Evolutionary conservation across 1,284 basidiomycete species (phyloP).

Genomic region (Marasmius oreades): DNA sequence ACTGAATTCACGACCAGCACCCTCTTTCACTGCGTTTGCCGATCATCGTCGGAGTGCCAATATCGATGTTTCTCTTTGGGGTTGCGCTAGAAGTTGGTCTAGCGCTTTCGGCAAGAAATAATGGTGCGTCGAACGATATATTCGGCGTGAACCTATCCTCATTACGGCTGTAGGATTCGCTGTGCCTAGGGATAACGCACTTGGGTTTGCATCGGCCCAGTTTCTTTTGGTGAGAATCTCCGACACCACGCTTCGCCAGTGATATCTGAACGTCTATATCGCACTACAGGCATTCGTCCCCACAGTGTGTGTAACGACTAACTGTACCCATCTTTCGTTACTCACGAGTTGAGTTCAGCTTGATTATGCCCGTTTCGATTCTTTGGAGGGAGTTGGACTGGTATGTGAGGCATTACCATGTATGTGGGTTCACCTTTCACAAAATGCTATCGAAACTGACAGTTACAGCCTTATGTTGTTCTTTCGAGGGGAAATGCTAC

Average conservation of each 20-base stretch:
- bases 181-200: conserved; percentile 46
- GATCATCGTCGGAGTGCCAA: conserved; percentile 36
- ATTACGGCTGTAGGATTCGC: conserved; percentile 39
- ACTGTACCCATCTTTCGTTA: conserved; percentile 3
- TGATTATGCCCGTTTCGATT: conserved; percentile 33
- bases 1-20: conserved; percentile 32
- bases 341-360: conserved; percentile 23
- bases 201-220: conserved; percentile 46
- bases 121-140: conserved; percentile 34
- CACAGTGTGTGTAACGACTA: conserved; percentile 36
- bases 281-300: conserved; percentile 54
- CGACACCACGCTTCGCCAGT: not conserved
- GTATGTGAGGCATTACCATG: conserved; percentile 48
- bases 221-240: conserved; percentile 47
- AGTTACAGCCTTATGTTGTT: conserved; percentile 49
- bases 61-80: conserved; percentile 44
- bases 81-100: conserved; percentile 46
- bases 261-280: conserved; percentile 7
- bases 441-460: not conserved
- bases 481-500: conserved; percentile 46
- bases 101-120: conserved; percentile 34
- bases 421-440: conserved; percentile 21
- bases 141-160: not conserved
- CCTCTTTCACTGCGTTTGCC: conserved; percentile 40
- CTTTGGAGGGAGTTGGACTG: conserved; percentile 47